Percentiles rank a stretch among this genome's conserved stretches.
Evolutionary conservation across 257 asterid genomes (phyloP).

Genomic region (Striga asiatica): DNA sequence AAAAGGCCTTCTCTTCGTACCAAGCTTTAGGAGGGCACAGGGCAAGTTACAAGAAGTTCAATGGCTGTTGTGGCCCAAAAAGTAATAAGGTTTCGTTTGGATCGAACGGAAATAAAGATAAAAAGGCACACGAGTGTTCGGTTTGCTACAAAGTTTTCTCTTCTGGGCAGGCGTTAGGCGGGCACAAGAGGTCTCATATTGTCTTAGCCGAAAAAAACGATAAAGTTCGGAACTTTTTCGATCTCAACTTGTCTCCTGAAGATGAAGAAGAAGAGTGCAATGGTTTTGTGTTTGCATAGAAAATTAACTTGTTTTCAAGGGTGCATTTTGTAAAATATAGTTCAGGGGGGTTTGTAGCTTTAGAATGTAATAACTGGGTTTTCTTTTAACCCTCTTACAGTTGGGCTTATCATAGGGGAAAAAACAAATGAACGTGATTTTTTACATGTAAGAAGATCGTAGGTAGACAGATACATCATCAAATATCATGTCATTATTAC

Average conservation of each 20-base stretch:
- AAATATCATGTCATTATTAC: too few species aligned
- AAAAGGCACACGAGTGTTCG: conserved; percentile 58
- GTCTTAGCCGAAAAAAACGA: conserved; percentile 19
- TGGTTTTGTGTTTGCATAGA: too few species aligned
- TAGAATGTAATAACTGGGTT: too few species aligned
- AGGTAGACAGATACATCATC: too few species aligned
- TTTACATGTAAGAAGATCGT: too few species aligned
- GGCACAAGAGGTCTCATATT: conserved; percentile 80
- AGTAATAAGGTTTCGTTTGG: conserved; percentile 16
- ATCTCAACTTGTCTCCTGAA: conserved; percentile 74
- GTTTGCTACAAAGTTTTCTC: conserved; percentile 61
- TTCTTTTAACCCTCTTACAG: too few species aligned
- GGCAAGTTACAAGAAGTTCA: conserved; percentile 80
- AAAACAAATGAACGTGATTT: too few species aligned
- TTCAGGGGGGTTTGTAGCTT: too few species aligned
- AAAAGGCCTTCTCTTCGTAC: conserved; percentile 55
- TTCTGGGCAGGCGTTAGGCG: conserved; percentile 88
- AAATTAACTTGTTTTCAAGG: too few species aligned
- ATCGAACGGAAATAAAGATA: conserved; percentile 15
- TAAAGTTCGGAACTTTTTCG: conserved; percentile 42
- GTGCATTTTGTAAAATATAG: too few species aligned
- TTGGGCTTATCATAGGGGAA: too few species aligned
- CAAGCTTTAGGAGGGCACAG: conserved; percentile 95
- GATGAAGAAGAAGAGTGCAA: conserved; percentile 48
- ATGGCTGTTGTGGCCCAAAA: conserved; percentile 40